Evolutionary conservation across 176 grass and related monocot genomes (phyloP), one percentile per base, ranked within the genome.

Genomic region (Miscanthus lutarioriparius): DNA sequence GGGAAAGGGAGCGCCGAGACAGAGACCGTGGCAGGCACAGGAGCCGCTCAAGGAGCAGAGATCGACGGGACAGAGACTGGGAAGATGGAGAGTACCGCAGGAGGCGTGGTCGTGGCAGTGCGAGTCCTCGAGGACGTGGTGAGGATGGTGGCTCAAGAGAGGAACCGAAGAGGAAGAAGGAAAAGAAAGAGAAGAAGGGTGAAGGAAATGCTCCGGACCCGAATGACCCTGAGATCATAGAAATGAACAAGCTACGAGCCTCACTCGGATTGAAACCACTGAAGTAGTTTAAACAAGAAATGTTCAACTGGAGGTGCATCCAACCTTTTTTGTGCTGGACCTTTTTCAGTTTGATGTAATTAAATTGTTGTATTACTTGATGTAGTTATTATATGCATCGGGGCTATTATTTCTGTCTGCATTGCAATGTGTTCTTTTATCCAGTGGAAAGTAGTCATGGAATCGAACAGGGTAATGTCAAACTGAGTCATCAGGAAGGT

Each of bases 101-200:
- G 73, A 95, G 90, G 68, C 90, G 76, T 63, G 82, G 79, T 47
- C 85, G 83, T 77, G 80, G 83, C 28, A 95, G 90, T 78, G 27
- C 17, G 4, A 95, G 93, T 84, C 90, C 90, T 44, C 76, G 53
- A 37, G 85, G 92, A 20, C 84, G 44, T 78, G 77, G 67, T 20
- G 92, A 89, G 53, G 89, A 91, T 56, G 70, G 64, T 37, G 64
- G 35, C 15, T 3, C 74, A 22, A 87, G 86, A 70, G 90, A 95
- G 14, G 90, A 95, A 19, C 88, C 93, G 0, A 95, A 88, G 88
- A 86, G 76, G 66, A 90, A 76, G 65, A 95, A 90, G 59, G 93
- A 95, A 51, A 95, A 92, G 93, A 95, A 90, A 82, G 91, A 90
- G 80, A 94, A 88, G 69, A 93, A 91, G 79, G 85, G 39, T 37